Evolutionary conservation across 305 asterid species (phyloP).

Genomic region (Coffea humblotiana): DNA sequence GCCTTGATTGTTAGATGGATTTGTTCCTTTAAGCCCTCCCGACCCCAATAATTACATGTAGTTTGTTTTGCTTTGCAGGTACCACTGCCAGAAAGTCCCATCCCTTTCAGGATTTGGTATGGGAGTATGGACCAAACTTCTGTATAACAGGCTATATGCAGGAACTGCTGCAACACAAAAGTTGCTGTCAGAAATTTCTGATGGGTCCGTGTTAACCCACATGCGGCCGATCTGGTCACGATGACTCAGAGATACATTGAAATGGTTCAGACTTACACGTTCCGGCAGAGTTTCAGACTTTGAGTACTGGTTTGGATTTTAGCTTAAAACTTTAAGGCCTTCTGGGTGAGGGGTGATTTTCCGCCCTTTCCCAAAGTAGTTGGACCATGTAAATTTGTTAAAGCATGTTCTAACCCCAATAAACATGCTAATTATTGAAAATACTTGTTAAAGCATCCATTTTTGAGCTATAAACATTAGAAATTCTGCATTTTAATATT

Average conservation of each 20-base stretch:
- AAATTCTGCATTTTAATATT: not conserved
- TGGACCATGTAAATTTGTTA: not conserved
- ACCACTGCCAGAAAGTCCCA: not conserved
- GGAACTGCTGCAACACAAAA: not conserved
- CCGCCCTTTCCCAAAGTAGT: not conserved
- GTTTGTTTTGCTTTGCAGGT: not conserved
- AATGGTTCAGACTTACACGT: not conserved
- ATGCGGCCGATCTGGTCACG: not conserved
- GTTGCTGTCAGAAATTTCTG: not conserved
- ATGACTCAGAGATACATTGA: not conserved
- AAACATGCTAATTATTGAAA: not conserved
- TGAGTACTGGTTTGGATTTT: not conserved
- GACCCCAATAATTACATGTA: no score
- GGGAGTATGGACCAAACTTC: not conserved
- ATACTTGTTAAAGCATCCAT: no score
- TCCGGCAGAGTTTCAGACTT: not conserved
- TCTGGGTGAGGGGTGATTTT: not conserved
- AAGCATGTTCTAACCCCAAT: not conserved
- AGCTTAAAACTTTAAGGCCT: not conserved
- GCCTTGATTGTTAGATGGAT: no score
- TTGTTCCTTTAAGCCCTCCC: no score
- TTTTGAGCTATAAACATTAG: not conserved
- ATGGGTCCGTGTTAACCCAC: not conserved
- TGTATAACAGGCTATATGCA: not conserved
- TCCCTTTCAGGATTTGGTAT: not conserved